Evolutionary conservation across 345 rosid genomes (phyloP).

Genomic region (Eucalyptus cloeziana): DNA sequence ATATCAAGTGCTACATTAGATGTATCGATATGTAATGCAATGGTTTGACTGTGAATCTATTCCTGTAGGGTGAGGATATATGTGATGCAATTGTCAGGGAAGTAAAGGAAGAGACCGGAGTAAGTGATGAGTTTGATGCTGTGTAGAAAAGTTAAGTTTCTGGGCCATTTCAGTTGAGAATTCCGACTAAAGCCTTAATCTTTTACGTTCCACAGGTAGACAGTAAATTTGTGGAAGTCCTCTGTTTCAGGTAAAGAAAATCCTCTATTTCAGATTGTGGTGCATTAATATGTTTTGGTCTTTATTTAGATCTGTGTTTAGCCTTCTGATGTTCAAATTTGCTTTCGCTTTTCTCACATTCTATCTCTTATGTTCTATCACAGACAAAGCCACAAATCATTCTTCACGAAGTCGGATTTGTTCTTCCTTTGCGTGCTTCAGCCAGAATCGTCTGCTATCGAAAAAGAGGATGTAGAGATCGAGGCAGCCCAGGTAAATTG

Average conservation of each 20-base stretch:
- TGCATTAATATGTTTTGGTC: not conserved
- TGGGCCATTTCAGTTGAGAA: not conserved
- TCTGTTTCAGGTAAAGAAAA: constrained; percentile 22
- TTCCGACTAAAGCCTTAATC: not conserved
- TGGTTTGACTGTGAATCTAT: not conserved
- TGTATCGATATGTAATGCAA: not conserved
- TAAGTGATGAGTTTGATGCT: constrained; percentile 7
- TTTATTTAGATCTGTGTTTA: not conserved
- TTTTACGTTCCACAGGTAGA: constrained; percentile 11
- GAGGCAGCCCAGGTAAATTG: constrained; percentile 16
- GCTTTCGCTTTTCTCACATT: not conserved
- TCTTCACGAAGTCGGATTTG: constrained; percentile 25
- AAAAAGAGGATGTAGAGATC: constrained; percentile 17
- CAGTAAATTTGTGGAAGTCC: constrained; percentile 18
- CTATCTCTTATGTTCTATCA: not conserved
- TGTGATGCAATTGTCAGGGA: constrained; percentile 50
- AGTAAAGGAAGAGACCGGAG: constrained; percentile 86
- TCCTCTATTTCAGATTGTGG: not conserved
- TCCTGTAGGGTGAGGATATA: constrained; percentile 66
- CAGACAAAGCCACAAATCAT: constrained; percentile 30
- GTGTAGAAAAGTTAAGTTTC: not conserved
- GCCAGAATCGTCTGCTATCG: constrained; percentile 14
- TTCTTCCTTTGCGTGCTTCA: constrained; percentile 23
- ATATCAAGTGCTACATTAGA: not conserved
- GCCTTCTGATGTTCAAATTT: not conserved